These are phyloP conservation scores for Vitis hybrid DNA, from an alignment of 177 flowering plant species.

Conservation along the genomic window DNA sequence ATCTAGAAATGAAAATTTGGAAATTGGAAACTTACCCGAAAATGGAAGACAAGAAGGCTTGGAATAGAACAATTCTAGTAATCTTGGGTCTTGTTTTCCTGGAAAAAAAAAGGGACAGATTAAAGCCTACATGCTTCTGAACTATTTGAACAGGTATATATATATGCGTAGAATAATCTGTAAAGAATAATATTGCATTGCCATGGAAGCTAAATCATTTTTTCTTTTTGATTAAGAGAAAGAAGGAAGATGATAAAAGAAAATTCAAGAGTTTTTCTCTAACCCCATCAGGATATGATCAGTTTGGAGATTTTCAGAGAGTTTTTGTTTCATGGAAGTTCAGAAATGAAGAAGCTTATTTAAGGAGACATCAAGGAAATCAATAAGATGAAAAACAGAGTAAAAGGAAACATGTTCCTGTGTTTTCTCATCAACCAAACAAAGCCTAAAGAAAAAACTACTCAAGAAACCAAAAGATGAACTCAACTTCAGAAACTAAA, in stretches of 20 bases:
- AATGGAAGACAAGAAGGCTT: conserved; percentile 63
- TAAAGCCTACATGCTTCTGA: background rate
- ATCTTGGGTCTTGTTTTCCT: conserved; percentile 71
- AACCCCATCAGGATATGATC: no score
- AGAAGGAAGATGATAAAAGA: no score
- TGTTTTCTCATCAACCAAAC: background rate
- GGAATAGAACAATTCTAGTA: conserved; percentile 46
- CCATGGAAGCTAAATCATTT: no score
- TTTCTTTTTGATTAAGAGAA: no score
- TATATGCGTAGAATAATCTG: no score
- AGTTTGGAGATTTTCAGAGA: background rate
- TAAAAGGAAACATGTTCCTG: no score
- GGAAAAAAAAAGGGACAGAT: conserved; percentile 8
- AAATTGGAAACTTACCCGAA: conserved; percentile 59
- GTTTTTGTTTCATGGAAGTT: background rate
- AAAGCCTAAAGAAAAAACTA: background rate
- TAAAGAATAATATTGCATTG: no score
- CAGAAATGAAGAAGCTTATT: background rate
- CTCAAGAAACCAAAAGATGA: no score
- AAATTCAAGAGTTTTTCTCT: no score
- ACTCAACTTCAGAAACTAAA: no score
- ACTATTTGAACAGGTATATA: background rate
- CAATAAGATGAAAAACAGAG: background rate
- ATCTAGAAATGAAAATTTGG: no score
- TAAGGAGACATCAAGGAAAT: no score